Conservation (phyloP, 371 early-diverging fungal species). For the Capillidium rhysosporum region DNA sequence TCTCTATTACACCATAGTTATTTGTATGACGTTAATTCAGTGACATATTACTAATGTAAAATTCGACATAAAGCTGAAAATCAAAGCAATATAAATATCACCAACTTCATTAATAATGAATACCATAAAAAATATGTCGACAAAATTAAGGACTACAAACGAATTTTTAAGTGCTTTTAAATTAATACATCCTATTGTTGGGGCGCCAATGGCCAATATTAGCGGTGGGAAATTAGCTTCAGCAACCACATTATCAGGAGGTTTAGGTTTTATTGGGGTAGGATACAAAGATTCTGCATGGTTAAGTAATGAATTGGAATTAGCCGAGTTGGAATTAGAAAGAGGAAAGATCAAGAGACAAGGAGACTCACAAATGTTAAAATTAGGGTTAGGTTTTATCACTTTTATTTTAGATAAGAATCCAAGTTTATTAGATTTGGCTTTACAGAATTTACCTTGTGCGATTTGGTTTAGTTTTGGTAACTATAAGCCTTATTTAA, state of each 20-base stretch:
- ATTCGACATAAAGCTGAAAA: no score
- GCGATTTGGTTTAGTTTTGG: conserved; percentile 23
- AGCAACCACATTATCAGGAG: conserved; percentile 5
- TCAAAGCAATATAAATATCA: no score
- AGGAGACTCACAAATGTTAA: background rate
- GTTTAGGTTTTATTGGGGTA: conserved; percentile 7
- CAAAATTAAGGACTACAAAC: background rate
- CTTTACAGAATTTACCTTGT: conserved; percentile 12
- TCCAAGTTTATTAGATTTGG: conserved; percentile 9
- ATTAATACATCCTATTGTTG: conserved; percentile 4
- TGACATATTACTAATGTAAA: no score
- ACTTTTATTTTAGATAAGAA: conserved; percentile 14
- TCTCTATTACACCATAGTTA: no score
- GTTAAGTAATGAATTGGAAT: background rate
- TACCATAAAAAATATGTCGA: no score
- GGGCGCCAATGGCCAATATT: conserved; percentile 9
- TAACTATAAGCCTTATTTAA: conserved; percentile 14
- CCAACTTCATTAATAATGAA: no score
- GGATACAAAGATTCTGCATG: background rate
- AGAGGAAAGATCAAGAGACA: background rate
- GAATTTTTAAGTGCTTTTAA: background rate
- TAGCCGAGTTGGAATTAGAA: background rate
- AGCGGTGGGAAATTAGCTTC: conserved; percentile 2
- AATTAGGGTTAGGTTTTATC: conserved; percentile 17
- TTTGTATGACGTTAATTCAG: no score